Evolutionary conservation across 257 asterid genomes (phyloP), one percentile per base, ranked within the genome.

Genomic region (Ajuga chamaepitys): DNA sequence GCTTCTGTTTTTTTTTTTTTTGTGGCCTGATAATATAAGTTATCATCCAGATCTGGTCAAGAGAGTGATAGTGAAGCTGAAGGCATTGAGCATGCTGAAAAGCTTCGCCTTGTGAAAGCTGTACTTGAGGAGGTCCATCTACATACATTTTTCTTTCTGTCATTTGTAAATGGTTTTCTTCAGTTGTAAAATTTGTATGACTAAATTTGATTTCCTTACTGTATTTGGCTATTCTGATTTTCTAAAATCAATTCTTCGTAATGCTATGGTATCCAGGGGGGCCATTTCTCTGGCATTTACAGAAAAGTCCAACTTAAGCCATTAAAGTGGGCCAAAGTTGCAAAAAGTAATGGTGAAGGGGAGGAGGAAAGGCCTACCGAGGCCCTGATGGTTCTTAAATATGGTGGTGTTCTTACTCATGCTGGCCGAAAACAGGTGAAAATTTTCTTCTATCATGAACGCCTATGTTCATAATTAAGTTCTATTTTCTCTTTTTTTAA

Each of bases 51-150:
- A 71, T 85, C 90, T 75, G 97, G 81, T 61, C 91, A 85, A 57
- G 97, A 85, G 79, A 90, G 97, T 82, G 99, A 94, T 64, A 89
- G 96, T 65, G 99, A 94, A 81, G 96, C 97, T 47, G 99, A 94
- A 64, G 97, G 88, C 58, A 68, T 78, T 28, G 99, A 94, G 82
- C 99, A 94, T 77, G 95, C 99, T 68, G 99, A 94, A 77, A 94
- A 94, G 85, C 97, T 94, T 75, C 99, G 99, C 47, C 99, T 86
- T 86, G 99, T 94, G 84, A 94, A 94, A 81, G 99, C 99, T 34
- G 99, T 94, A 75, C 99, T 94, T 74, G 99, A 94, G 84, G 99
- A 94, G 96, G 99, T 94, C 79, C 40, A 48, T 77, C 66, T 70
- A 21, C 42, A 60, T 18, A 41, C 47, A 52, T 42, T 57, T 59